Percentiles rank a stretch among this genome's conserved stretches.
Conservation (phyloP, 148 eudicot genomes). For the Chenopodium berlandieri region DNA sequence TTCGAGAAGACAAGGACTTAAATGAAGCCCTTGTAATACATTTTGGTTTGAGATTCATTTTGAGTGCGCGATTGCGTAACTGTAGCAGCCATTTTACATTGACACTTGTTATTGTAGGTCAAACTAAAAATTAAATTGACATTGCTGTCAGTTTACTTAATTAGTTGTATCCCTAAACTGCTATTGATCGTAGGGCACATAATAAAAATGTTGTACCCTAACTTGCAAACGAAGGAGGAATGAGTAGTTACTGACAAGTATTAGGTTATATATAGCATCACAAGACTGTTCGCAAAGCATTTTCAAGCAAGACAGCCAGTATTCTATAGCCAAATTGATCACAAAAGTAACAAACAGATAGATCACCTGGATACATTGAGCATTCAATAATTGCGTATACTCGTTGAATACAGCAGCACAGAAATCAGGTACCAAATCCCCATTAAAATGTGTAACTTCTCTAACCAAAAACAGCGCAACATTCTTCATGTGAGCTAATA, state of each 20-base stretch:
- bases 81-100: too few relatives aligned
- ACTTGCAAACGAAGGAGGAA: too few relatives aligned
- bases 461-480: constrained; percentile 48
- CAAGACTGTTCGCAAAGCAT: background rate
- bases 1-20: too few relatives aligned
- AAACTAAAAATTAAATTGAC: too few relatives aligned
- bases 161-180: too few relatives aligned
- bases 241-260: background rate
- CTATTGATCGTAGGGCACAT: too few relatives aligned
- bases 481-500: constrained; percentile 50
- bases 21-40: too few relatives aligned
- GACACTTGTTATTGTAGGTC: too few relatives aligned
- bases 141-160: too few relatives aligned
- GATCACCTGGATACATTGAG: constrained; percentile 54
- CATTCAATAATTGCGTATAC: constrained; percentile 47
- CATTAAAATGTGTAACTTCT: constrained; percentile 36
- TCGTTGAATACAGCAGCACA: constrained; percentile 45
- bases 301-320: background rate
- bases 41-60: too few relatives aligned
- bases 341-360: background rate
- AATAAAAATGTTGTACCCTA: too few relatives aligned
- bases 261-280: background rate
- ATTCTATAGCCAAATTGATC: background rate
- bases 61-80: too few relatives aligned
- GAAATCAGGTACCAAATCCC: constrained; percentile 43